A percentile compares a stretch with the other conserved stretches of the same genome.
Evolutionary conservation across 306 rosid species (phyloP).

Genomic region (Sechiopsis laciniata): DNA sequence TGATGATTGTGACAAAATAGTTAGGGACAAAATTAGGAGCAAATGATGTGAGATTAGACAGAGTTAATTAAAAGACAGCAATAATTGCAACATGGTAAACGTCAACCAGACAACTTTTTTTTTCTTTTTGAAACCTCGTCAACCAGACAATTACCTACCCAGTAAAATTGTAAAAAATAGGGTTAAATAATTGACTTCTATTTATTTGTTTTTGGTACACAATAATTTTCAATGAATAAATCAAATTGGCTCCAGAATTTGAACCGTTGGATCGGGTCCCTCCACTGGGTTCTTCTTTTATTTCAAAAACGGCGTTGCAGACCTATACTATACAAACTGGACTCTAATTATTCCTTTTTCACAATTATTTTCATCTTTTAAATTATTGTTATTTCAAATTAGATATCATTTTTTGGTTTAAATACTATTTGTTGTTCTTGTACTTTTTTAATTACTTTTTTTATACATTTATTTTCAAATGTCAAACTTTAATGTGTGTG

Average conservation of each 20-base stretch:
- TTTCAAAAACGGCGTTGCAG: slow-evolving; percentile 23
- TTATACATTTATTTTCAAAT: no score
- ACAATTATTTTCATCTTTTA: not conserved
- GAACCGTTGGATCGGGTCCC: not conserved
- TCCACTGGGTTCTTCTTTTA: slow-evolving; percentile 8
- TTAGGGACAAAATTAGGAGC: slow-evolving; percentile 16
- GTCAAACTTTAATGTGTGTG: no score
- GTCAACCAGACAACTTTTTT: slow-evolving; percentile 18
- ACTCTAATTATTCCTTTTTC: not conserved
- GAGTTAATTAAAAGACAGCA: slow-evolving; percentile 4
- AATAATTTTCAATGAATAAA: not conserved
- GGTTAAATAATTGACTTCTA: not conserved
- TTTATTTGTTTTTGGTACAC: not conserved
- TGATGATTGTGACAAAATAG: not conserved
- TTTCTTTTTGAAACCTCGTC: no score
- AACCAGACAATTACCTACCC: slow-evolving; percentile 10
- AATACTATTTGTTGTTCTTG: no score
- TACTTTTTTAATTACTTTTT: no score
- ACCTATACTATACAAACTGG: not conserved
- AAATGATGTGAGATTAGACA: slow-evolving; percentile 19
- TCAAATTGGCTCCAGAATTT: slow-evolving; percentile 10
- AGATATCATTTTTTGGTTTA: no score
- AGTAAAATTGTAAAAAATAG: slow-evolving; percentile 7
- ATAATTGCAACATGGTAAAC: slow-evolving; percentile 16
- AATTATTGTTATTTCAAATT: not conserved